These are phyloP conservation scores for Kodamaea sp. DNA, from an alignment of 1,139 yeast genomes.

Conservation along the genomic window DNA sequence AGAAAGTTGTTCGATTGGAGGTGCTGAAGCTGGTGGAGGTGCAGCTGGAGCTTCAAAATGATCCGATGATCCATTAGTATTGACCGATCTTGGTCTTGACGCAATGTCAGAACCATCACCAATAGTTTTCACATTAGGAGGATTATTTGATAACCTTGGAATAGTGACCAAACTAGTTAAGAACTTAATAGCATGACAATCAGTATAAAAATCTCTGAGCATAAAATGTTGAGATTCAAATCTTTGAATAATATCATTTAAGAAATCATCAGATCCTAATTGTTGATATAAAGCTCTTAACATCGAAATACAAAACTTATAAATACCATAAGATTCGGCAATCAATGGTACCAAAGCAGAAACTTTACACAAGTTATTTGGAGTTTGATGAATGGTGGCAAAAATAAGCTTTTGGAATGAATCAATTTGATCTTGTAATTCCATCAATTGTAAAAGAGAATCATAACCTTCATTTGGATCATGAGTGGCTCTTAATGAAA, in stretches of 20 bases:
- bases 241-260: conserved; percentile 69
- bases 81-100: conserved; percentile 41
- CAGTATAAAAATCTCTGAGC: conserved; percentile 82
- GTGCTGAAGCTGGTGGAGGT: conserved; percentile 41
- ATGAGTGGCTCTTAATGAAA: conserved; percentile 79
- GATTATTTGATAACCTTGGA: conserved; percentile 67
- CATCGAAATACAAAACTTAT: conserved; percentile 87
- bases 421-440: conserved; percentile 79
- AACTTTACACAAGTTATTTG: conserved; percentile 74
- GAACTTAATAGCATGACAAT: conserved; percentile 81
- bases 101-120: conserved; percentile 35
- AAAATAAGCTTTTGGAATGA: conserved; percentile 76
- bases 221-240: conserved; percentile 78
- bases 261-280: conserved; percentile 73
- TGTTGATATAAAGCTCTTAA: conserved; percentile 80
- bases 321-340: conserved; percentile 91
- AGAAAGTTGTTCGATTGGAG: conserved; percentile 37
- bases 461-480: conserved; percentile 97
- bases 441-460: conserved; percentile 80
- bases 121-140: conserved; percentile 60
- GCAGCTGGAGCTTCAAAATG: conserved; percentile 23
- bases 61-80: conserved; percentile 21
- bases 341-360: conserved; percentile 88
- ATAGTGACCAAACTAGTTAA: conserved; percentile 80
- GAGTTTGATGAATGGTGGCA: conserved; percentile 64